Conservation (phyloP, 2,329 filamentous ascomycete genomes). For the Colletotrichum cereale region DNA sequence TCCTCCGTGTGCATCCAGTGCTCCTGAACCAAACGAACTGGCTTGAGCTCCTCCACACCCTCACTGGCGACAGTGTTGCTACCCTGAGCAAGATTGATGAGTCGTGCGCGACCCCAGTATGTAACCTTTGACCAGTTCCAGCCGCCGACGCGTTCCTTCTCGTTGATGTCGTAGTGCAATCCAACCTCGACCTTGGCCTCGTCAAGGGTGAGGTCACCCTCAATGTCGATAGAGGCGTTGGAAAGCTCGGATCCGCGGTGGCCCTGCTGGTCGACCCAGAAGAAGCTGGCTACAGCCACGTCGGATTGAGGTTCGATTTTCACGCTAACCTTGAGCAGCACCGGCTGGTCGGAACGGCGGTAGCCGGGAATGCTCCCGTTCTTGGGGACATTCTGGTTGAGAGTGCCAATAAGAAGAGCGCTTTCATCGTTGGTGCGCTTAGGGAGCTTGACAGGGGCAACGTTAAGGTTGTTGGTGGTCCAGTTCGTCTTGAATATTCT, state of each 20-base stretch:
- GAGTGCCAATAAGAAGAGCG: conserved; percentile 21
- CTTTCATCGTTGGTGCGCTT: conserved; percentile 30
- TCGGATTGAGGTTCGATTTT: background rate
- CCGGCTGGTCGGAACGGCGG: conserved; percentile 25
- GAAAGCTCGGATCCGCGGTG: conserved; percentile 16
- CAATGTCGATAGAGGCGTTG: conserved; percentile 3
- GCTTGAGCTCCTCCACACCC: conserved; percentile 18
- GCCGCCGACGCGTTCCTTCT: conserved; percentile 24
- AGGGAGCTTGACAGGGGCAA: background rate
- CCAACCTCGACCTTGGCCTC: conserved; percentile 15
- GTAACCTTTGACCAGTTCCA: conserved; percentile 26
- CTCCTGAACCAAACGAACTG: conserved; percentile 19
- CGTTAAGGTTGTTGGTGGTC: conserved; percentile 2
- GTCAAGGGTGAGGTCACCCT: conserved; percentile 4
- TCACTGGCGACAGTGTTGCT: background rate
- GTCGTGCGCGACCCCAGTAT: conserved; percentile 31
- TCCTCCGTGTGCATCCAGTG: conserved; percentile 5
- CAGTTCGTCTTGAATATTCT: conserved; percentile 19
- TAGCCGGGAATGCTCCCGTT: background rate
- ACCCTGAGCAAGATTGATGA: background rate
- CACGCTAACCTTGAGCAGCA: conserved; percentile 22
- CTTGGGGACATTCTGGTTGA: conserved; percentile 30
- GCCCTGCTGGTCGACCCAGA: conserved; percentile 31
- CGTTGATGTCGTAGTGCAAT: conserved; percentile 20
- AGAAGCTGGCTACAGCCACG: conserved; percentile 11